Evolutionary conservation across 139 green algal species (phyloP), one percentile per base, ranked within the genome.

Genomic region (Dunaliella sp.): DNA sequence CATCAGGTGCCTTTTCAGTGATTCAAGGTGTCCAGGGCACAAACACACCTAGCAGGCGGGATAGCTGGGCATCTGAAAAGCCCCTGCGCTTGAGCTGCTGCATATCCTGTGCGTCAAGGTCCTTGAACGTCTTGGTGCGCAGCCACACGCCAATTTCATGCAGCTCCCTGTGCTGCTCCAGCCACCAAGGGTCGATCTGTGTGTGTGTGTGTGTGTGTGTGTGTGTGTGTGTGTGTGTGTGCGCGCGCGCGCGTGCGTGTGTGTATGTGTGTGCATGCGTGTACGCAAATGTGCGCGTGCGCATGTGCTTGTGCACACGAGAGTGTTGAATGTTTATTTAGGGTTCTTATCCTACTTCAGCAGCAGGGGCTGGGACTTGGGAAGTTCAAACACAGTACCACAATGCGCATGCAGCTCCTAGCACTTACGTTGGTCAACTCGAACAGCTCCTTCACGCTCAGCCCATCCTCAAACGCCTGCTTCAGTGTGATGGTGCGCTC

Each of bases 181-280:
- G 86, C 92, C 98, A 99, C 97, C 97, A 99, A 58, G 93, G 94
- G 94, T 99, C 97, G 75, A 99, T 98, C 84, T 65, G 48, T 16
- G 48, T 65, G 48, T 65, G 16, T n/a, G n/a, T n/a, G n/a, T n/a
- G n/a, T n/a, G n/a, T n/a, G n/a, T n/a, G n/a, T n/a, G n/a, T n/a
- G n/a, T n/a, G n/a, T n/a, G n/a, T n/a, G n/a, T n/a, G n/a, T n/a
- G n/a, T n/a, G n/a, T n/a, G n/a, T n/a, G n/a, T n/a, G n/a, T n/a
- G n/a, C n/a, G n/a, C n/a, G n/a, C n/a, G n/a, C n/a, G n/a, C n/a
- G n/a, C n/a, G n/a, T n/a, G n/a, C n/a, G n/a, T n/a, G n/a, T n/a
- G n/a, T n/a, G n/a, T n/a, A n/a, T n/a, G n/a, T n/a, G n/a, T n/a
- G n/a, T n/a, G n/a, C n/a, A n/a, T n/a, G n/a, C n/a, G n/a, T n/a